Evolutionary conservation across 1,284 basidiomycete species (phyloP).

Genomic region (Ceratobasidium sp.): DNA sequence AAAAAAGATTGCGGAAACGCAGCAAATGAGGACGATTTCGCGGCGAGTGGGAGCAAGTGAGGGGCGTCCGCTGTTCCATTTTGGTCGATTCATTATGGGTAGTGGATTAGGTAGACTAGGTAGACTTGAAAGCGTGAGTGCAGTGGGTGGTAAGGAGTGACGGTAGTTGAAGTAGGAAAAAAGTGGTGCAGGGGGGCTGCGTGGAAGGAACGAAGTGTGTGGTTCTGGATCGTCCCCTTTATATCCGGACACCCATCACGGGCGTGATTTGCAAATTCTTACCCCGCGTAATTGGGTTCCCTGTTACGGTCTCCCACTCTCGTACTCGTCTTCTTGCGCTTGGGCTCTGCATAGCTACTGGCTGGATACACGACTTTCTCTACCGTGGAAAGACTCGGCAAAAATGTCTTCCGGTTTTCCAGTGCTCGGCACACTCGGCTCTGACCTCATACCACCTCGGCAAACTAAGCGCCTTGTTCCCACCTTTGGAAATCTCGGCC

Average conservation of each 20-base stretch:
- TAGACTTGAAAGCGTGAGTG: neutral
- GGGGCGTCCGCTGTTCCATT: slow-evolving; percentile 12
- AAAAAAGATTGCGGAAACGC: slow-evolving; percentile 23
- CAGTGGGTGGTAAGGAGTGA: slow-evolving; percentile 4
- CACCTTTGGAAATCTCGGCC: no score
- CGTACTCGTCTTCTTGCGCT: no score
- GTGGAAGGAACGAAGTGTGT: neutral
- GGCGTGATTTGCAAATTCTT: neutral
- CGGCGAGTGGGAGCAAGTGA: slow-evolving; percentile 35
- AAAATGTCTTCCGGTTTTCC: no score
- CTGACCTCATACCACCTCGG: no score
- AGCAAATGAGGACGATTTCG: slow-evolving; percentile 31
- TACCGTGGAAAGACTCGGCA: no score
- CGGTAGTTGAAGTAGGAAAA: slow-evolving; percentile 1
- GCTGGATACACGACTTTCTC: no score
- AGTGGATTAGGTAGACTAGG: neutral
- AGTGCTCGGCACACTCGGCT: no score
- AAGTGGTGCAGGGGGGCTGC: slow-evolving; percentile 8
- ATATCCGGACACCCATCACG: neutral
- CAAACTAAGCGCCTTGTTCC: no score
- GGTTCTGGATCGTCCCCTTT: slow-evolving; percentile 8
- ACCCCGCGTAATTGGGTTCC: neutral
- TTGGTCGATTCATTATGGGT: slow-evolving; percentile 19
- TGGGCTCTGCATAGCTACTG: no score
- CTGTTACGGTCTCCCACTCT: neutral